Base-by-base conservation (phyloP, 495 filamentous ascomycete genomes). In the Xylaria grammica region DNA sequence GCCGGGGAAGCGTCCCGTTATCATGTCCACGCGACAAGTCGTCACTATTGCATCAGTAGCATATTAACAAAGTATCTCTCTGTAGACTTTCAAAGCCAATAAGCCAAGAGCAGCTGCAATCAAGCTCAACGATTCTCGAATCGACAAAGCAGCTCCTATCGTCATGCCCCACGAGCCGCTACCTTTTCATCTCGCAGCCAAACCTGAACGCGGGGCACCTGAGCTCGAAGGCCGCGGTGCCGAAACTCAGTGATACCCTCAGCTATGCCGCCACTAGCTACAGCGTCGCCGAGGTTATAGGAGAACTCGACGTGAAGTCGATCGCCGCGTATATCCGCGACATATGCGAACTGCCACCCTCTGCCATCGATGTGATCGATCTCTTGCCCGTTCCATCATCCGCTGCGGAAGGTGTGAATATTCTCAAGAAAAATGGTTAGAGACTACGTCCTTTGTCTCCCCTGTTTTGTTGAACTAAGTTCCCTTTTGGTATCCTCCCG, bases 121-220 rank as follows among this genome's bases (percentile, higher is more conserved):
- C 80, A 15, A 72, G 65, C 63, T 55, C 69, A 26, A 65, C 77
- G 11, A 76, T 86, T 19, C 53, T 84, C 26, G 54, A 67, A 17
- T 64, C 72, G 5, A 72, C 79, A 9, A 76, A 81, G 65, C 58
- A 76, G 29, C 67, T 84, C 29, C 84, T 97, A 30, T 79, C 78
- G 11, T 70, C 71, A n/a, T 97, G 93, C 74, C 85, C 87, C 1
- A 92, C 91, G 3, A 84, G 89, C 34, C 85, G 85, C 46, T 97
- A 97, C 81, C 78, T 97, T 72, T 77, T 98, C 65, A 86, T 94
- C 58, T 86, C 85, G 20, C 92, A 96, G 67, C 91, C 92, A 4
- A 89, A 91, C 58, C 79, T 93, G 42, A 86, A 91, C 70, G 86
- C 87, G 54, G 80, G 79, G 62, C 89, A 93, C 72, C 87, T 88